Base-by-base conservation (phyloP, 2,329 filamentous ascomycete species). In the Penicillium concentricum region DNA sequence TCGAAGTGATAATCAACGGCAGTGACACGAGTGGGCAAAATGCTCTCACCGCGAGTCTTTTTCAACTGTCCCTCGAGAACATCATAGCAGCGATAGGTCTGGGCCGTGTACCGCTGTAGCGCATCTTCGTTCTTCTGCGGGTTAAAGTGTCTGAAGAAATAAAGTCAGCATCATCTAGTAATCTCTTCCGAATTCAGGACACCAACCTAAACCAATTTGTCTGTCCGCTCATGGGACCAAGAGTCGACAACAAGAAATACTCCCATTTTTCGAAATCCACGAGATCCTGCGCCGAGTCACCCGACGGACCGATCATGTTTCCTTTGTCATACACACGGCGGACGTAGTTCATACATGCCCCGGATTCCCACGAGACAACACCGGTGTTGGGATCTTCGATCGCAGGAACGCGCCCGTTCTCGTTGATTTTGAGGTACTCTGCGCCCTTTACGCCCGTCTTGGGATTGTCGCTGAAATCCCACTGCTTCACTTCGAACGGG, bases 211-310 rank as follows among this genome's bases (percentile, higher is more conserved):
- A 78, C 76, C 76, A 79, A 56, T 75, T 76, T 4, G 64, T 60
- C 61, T 74, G 70, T 22, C 74, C 76, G 49, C 67, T 73, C 74
- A 78, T 78, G 0, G 77, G 78, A 0, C 72, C 77, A 43, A 79
- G 57, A 0, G 73, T 76, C 0, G 71, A 71, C 20, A 79, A 56
- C 22, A 78, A 61, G 56, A 80, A 78, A 57, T 74, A 77, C 48
- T 73, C 74, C 78, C 78, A 79, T 58, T 78, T 79, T 43, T 79
- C 77, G 39, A 78, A 77, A 56, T 78, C 76, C 0, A 78, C 76
- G 4, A 63, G 52, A 20, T 76, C 76, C 55, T 79, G 77, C 39
- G 59, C 66, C 5, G 62, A 61, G 10, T 47, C 38, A 0, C 70
- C 71, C 3, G 64, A 47, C 0, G 75, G 76, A 5, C 74, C 73